Conservation (phyloP, 1,284 basidiomycete species). For the Peniophora sp. region DNA sequence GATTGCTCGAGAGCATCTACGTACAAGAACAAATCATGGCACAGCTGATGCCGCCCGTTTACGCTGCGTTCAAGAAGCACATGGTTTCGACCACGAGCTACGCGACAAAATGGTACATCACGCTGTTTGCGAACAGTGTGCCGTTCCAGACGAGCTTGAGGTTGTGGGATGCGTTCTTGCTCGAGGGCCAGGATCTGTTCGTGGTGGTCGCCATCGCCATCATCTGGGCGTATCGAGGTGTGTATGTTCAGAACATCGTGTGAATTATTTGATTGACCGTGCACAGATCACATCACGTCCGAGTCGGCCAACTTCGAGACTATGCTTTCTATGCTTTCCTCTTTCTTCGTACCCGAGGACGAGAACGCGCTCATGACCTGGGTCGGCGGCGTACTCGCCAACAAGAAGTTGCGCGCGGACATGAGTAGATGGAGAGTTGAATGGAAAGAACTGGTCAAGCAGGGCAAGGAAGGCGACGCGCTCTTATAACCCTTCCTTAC, state of each 20-base stretch:
- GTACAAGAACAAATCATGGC: constrained; percentile 87
- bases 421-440: constrained; percentile 68
- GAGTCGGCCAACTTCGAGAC: constrained; percentile 84
- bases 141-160: constrained; percentile 93
- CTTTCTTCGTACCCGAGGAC: constrained; percentile 87
- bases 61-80: constrained; percentile 75
- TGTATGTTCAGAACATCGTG: constrained; percentile 6
- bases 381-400: constrained; percentile 67
- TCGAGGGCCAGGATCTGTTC: constrained; percentile 88
- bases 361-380: constrained; percentile 76
- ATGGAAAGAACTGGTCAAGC: constrained; percentile 62
- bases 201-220: constrained; percentile 81
- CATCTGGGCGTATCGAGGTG: constrained; percentile 84
- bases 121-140: constrained; percentile 91
- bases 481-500: constrained; percentile 43
- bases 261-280: constrained; percentile 2
- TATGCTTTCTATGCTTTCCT: constrained; percentile 80
- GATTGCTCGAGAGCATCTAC: constrained; percentile 89
- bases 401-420: constrained; percentile 60
- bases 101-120: constrained; percentile 99
- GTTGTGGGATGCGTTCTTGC: constrained; percentile 89
- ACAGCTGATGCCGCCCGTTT: constrained; percentile 84
- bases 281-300: constrained; percentile 68
- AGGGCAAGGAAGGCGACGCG: constrained; percentile 56
- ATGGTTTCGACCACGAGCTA: constrained; percentile 91